These are phyloP conservation scores for Spergularia azorica DNA, from an alignment of 179 eudicot genomes.

Conservation along the genomic window DNA sequence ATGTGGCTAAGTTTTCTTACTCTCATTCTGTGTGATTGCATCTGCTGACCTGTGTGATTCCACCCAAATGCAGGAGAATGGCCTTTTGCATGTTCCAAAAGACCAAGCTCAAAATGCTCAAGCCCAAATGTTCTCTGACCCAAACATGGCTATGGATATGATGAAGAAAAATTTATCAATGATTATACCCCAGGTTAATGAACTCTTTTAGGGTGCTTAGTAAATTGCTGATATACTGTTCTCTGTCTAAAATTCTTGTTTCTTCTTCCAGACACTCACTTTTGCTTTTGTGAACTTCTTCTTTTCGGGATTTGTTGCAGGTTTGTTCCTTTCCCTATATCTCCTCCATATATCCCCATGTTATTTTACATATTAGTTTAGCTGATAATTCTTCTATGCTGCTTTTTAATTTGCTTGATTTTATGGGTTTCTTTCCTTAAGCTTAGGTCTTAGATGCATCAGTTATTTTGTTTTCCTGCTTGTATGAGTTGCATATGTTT, in stretches of 20 bases:
- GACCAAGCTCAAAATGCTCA: conserved; percentile 86
- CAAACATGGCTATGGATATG: conserved; percentile 99
- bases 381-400: not conserved
- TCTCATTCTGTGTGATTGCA: not conserved
- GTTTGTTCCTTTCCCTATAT: conserved; percentile 36
- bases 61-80: conserved; percentile 69
- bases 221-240: not conserved
- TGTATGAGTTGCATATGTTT: not conserved
- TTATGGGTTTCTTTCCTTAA: not conserved
- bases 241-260: conserved; percentile 15
- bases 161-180: conserved; percentile 97
- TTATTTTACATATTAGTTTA: not conserved
- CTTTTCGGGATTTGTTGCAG: conserved; percentile 99
- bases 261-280: conserved; percentile 75
- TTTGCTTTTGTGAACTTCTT: conserved; percentile 97
- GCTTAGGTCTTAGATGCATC: not conserved
- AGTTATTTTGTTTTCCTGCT: not conserved
- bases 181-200: conserved; percentile 85
- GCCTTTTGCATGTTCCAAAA: conserved; percentile 85
- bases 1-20: not conserved
- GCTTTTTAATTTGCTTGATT: not conserved
- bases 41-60: not conserved
- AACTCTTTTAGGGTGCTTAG: conserved; percentile 8
- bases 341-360: not conserved
- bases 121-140: conserved; percentile 98